These are phyloP conservation scores for Mitragyna speciosa DNA, from an alignment of 257 asterid genomes.

Conservation along the genomic window DNA sequence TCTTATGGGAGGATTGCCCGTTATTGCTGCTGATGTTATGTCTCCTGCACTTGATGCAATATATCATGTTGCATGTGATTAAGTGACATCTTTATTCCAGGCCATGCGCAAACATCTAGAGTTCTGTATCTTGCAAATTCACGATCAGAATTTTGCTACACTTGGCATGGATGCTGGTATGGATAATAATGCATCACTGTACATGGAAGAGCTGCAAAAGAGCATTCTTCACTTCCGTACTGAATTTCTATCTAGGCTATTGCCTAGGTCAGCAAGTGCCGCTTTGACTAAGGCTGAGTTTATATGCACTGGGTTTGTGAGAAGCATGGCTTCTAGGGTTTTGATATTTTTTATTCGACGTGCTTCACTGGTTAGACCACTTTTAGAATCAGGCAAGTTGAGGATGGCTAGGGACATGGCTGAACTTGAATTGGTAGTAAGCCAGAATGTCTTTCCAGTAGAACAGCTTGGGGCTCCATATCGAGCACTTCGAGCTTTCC, in stretches of 20 bases:
- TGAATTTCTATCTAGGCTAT: slow-evolving; percentile 74
- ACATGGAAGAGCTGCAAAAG: slow-evolving; percentile 93
- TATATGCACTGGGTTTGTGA: slow-evolving; percentile 78
- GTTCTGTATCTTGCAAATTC: slow-evolving; percentile 82
- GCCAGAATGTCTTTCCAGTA: slow-evolving; percentile 87
- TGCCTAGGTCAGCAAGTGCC: slow-evolving; percentile 65
- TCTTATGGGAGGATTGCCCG: slow-evolving; percentile 60
- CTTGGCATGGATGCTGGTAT: slow-evolving; percentile 76
- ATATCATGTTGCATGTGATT: slow-evolving; percentile 87
- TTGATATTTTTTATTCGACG: slow-evolving; percentile 77
- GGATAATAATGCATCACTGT: slow-evolving; percentile 81
- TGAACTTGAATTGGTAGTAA: slow-evolving; percentile 81
- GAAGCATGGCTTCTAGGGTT: slow-evolving; percentile 91
- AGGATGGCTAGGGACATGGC: slow-evolving; percentile 99
- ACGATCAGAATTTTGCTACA: slow-evolving; percentile 73
- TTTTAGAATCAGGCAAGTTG: slow-evolving; percentile 92
- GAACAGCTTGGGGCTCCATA: slow-evolving; percentile 96
- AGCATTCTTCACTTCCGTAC: slow-evolving; percentile 72
- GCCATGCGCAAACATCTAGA: slow-evolving; percentile 93
- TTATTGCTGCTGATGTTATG: slow-evolving; percentile 70
- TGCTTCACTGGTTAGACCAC: slow-evolving; percentile 88
- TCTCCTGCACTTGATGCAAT: slow-evolving; percentile 82
- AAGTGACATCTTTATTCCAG: slow-evolving; percentile 84
- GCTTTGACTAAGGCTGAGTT: slow-evolving; percentile 52
- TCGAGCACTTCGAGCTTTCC: slow-evolving; percentile 87